Percentiles rank a stretch among this genome's conserved stretches.
These are phyloP conservation scores for Sanghuangporus weigelae DNA, from an alignment of 1,284 basidiomycete genomes.

Conservation along the genomic window DNA sequence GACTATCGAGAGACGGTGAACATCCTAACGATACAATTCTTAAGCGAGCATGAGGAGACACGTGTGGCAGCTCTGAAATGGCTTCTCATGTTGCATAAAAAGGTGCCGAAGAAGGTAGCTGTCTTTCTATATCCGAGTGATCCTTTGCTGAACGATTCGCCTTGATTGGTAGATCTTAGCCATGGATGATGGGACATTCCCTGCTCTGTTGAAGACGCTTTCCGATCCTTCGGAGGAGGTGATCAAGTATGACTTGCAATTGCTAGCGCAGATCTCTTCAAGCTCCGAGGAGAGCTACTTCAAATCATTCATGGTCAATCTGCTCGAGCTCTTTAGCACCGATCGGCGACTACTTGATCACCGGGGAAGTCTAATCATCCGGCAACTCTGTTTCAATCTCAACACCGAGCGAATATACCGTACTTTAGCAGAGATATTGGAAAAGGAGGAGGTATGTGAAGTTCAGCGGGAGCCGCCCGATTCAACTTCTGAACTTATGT, in stretches of 20 bases:
- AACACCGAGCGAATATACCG: slow-evolving; percentile 96
- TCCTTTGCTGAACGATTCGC: background rate
- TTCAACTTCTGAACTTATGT: background rate
- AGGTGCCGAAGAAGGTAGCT: slow-evolving; percentile 86
- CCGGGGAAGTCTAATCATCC: slow-evolving; percentile 92
- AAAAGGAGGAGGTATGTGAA: slow-evolving; percentile 87
- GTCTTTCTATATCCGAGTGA: background rate
- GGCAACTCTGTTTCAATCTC: slow-evolving; percentile 90
- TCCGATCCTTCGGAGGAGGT: slow-evolving; percentile 98
- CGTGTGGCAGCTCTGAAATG: slow-evolving; percentile 94
- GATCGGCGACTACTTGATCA: slow-evolving; percentile 89
- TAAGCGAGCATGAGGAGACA: slow-evolving; percentile 96
- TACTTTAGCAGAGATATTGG: slow-evolving; percentile 94
- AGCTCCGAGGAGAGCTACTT: slow-evolving; percentile 95
- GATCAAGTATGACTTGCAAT: slow-evolving; percentile 92
- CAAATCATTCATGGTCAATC: slow-evolving; percentile 91
- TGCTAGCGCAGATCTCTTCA: slow-evolving; percentile 94
- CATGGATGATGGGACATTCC: slow-evolving; percentile 96
- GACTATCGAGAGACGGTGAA: slow-evolving; percentile 93
- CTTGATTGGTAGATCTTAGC: slow-evolving; percentile 67
- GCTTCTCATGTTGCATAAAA: slow-evolving; percentile 98
- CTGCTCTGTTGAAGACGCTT: slow-evolving; percentile 90
- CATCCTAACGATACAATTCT: slow-evolving; percentile 87
- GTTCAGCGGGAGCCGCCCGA: background rate
- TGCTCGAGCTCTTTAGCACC: slow-evolving; percentile 92